A percentile compares a stretch with the other conserved stretches of the same genome.
These are phyloP conservation scores for Schizosaccharomyces versatilis DNA, from an alignment of 1,139 yeast species.

Conservation along the genomic window DNA sequence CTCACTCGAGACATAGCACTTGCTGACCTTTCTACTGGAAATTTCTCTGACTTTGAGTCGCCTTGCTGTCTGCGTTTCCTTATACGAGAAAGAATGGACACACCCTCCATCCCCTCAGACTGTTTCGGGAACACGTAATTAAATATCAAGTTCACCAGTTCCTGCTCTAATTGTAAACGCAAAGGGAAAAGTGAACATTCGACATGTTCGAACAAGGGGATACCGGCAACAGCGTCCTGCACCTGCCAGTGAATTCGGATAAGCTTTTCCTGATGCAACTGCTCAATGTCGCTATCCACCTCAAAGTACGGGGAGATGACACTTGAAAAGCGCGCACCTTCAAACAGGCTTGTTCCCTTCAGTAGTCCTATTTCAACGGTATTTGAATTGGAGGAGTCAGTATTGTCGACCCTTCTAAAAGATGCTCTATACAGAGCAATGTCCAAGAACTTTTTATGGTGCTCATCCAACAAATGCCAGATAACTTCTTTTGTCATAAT, in stretches of 20 bases:
- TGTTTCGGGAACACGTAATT: conserved; percentile 42
- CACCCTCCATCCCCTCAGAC: too few relatives aligned
- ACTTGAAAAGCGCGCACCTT: conserved; percentile 46
- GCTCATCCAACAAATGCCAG: conserved; percentile 44
- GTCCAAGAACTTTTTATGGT: conserved; percentile 46
- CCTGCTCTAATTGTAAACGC: conserved; percentile 49
- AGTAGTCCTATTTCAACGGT: conserved; percentile 37
- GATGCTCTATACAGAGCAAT: conserved; percentile 42
- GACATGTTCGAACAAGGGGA: conserved; percentile 37
- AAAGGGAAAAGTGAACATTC: conserved; percentile 38
- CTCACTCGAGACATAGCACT: too few relatives aligned
- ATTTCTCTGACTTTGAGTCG: too few relatives aligned
- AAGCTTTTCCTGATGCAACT: conserved; percentile 18
- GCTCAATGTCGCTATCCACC: conserved; percentile 16
- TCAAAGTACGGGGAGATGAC: conserved; percentile 33
- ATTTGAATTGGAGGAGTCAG: conserved; percentile 44
- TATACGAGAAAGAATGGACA: too few relatives aligned
- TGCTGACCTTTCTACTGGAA: too few relatives aligned
- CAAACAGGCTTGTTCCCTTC: conserved; percentile 48
- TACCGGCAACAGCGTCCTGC: conserved; percentile 71
- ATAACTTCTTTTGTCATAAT: conserved; percentile 51
- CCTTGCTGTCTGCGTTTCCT: too few relatives aligned
- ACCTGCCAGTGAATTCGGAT: conserved; percentile 46
- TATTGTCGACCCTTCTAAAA: conserved; percentile 37
- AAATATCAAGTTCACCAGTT: conserved; percentile 38